A percentile compares a stretch with the other conserved stretches of the same genome.
Conservation (phyloP, 2,329 filamentous ascomycete species). For the Lithohypha guttulata region DNA sequence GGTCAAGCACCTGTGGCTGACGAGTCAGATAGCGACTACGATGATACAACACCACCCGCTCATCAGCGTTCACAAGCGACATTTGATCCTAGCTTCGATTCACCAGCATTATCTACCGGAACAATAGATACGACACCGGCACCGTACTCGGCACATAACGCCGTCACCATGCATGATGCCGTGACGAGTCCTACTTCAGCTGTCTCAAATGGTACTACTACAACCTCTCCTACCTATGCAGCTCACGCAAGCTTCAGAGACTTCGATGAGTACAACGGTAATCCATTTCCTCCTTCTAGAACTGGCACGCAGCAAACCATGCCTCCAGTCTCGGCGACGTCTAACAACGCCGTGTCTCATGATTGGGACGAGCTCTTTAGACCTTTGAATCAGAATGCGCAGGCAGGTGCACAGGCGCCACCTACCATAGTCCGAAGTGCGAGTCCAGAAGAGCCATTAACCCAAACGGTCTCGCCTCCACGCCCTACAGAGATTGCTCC, state of each 20-base stretch:
- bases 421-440: neutral
- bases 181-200: conserved; percentile 15
- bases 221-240: conserved; percentile 23
- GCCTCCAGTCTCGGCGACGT: conserved; percentile 31
- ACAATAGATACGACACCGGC: conserved; percentile 24
- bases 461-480: neutral
- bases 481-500: neutral
- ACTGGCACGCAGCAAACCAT: conserved; percentile 7
- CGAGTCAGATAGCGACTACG: conserved; percentile 27
- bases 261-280: conserved; percentile 38
- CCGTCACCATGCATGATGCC: conserved; percentile 16
- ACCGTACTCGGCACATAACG: conserved; percentile 8
- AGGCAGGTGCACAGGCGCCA: conserved; percentile 30
- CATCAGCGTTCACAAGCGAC: conserved; percentile 13
- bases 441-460: neutral
- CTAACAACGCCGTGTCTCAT: conserved; percentile 41
- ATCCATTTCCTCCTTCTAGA: conserved; percentile 3
- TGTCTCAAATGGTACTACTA: conserved; percentile 19
- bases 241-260: conserved; percentile 21
- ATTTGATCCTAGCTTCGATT: conserved; percentile 39
- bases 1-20: conserved; percentile 36
- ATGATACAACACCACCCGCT: conserved; percentile 27
- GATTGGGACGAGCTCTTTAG: conserved; percentile 97
- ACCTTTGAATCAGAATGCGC: conserved; percentile 25
- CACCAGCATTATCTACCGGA: conserved; percentile 26